phyloP scores from a whole-genome alignment of 495 filamentous ascomycete species.

The Xylaria curta region DNA sequence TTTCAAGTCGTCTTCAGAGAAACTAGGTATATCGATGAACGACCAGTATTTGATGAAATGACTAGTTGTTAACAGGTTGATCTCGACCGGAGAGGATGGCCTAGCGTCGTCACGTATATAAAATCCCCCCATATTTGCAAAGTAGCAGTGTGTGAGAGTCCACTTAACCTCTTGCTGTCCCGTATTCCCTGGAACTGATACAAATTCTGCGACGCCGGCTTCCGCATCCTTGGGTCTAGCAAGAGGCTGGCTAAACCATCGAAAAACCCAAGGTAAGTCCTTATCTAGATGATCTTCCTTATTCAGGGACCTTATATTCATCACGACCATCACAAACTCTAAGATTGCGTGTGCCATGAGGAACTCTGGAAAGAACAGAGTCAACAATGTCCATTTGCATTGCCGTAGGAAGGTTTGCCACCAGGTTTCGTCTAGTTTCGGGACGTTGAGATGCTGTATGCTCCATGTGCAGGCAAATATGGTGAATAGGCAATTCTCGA shows the following conservation, averaged over 20 bases:
- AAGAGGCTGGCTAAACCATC: not conserved
- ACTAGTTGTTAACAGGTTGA: not conserved
- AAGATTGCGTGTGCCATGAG: constrained; percentile 27
- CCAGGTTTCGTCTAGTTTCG: not conserved
- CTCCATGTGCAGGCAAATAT: constrained; percentile 44
- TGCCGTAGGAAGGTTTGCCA: not conserved
- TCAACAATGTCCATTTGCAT: constrained; percentile 27
- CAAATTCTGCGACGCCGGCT: not conserved
- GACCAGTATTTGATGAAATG: constrained; percentile 8
- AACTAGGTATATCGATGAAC: not conserved
- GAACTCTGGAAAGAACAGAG: constrained; percentile 30
- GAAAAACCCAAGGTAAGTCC: constrained; percentile 16
- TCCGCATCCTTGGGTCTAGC: not conserved
- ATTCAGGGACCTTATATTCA: constrained; percentile 18
- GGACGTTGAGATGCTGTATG: constrained; percentile 41
- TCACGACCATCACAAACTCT: constrained; percentile 20
- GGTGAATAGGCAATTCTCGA: constrained; percentile 33
- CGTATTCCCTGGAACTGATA: no score
- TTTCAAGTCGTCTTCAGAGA: constrained; percentile 38
- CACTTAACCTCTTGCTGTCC: constrained; percentile 24
- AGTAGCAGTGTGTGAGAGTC: constrained; percentile 40
- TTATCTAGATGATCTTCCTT: not conserved
- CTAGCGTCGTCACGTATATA: not conserved
- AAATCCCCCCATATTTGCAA: constrained; percentile 53
- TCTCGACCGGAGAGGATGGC: not conserved